These are phyloP conservation scores for Fraxinus baroniana DNA, from an alignment of 305 asterid species.

Conservation along the genomic window DNA sequence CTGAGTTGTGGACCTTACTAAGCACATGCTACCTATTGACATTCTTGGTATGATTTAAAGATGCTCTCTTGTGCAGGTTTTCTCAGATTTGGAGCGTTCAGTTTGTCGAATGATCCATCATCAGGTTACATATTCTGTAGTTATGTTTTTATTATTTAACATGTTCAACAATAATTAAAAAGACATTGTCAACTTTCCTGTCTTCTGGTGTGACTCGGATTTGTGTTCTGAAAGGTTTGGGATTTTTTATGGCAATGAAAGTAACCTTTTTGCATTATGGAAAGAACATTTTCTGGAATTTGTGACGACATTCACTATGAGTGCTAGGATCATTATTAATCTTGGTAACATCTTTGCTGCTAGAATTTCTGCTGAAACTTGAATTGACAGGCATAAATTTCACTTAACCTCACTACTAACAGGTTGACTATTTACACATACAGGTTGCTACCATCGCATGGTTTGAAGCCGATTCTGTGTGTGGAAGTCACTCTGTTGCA, in stretches of 20 bases:
- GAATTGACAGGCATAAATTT: neutral
- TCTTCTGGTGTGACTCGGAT: constrained; percentile 4
- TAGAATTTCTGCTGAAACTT: constrained; percentile 18
- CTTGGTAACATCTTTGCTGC: constrained; percentile 9
- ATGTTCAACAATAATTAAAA: neutral
- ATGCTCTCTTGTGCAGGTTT: constrained; percentile 58
- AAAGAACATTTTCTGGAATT: constrained; percentile 7
- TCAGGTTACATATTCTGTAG: constrained; percentile 56
- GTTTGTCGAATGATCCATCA: constrained; percentile 97
- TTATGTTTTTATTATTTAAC: constrained; percentile 12
- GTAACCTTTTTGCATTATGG: constrained; percentile 4
- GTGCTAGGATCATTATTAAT: constrained; percentile 15
- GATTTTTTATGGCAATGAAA: constrained; percentile 6
- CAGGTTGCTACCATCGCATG: constrained; percentile 99
- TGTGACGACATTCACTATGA: neutral
- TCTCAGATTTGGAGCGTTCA: constrained; percentile 99
- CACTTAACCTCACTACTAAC: constrained; percentile 27
- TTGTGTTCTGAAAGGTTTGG: constrained; percentile 2
- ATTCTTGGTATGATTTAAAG: constrained; percentile 16
- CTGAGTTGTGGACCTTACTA: constrained; percentile 8
- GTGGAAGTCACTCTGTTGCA: constrained; percentile 97
- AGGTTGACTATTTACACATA: constrained; percentile 29
- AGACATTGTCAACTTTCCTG: constrained; percentile 4
- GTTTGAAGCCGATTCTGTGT: constrained; percentile 98
- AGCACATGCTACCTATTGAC: constrained; percentile 8